These are phyloP conservation scores for Phoma herbarum DNA, from an alignment of 2,329 filamentous ascomycete species.

Conservation along the genomic window DNA sequence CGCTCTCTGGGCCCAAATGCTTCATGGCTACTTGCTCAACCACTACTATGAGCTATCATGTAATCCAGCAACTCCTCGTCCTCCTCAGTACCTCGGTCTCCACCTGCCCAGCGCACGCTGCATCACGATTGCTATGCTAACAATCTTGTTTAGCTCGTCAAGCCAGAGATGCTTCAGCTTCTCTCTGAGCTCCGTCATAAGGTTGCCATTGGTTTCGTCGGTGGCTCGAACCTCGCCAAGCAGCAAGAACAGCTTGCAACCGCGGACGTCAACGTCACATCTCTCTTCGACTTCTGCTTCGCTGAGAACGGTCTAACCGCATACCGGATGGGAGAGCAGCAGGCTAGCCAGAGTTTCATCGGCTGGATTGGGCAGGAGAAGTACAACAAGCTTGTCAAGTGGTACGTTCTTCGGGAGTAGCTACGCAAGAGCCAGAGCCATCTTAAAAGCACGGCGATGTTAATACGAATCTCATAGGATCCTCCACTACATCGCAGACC, in stretches of 20 bases:
- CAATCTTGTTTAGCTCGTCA: slow-evolving; percentile 64
- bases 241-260: slow-evolving; percentile 95
- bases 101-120: background rate
- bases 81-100: background rate
- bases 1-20: background rate
- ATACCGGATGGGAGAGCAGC: slow-evolving; percentile 79
- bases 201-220: slow-evolving; percentile 89
- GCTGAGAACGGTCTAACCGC: slow-evolving; percentile 95
- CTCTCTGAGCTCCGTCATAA: slow-evolving; percentile 84
- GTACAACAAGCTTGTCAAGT: slow-evolving; percentile 81
- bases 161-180: slow-evolving; percentile 82
- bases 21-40: background rate
- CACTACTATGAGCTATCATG: background rate
- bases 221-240: slow-evolving; percentile 89
- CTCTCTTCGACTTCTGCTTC: slow-evolving; percentile 97
- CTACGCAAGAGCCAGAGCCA: background rate
- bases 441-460: slow-evolving; percentile 44
- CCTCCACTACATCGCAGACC: slow-evolving; percentile 83
- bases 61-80: background rate
- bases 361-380: slow-evolving; percentile 84
- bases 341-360: slow-evolving; percentile 88
- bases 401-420: slow-evolving; percentile 28
- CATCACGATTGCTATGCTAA: slow-evolving; percentile 21
- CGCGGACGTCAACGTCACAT: slow-evolving; percentile 70
- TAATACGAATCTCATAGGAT: slow-evolving; percentile 50